Conservation (phyloP, 345 rosid species). For the Ricinus communis region DNA sequence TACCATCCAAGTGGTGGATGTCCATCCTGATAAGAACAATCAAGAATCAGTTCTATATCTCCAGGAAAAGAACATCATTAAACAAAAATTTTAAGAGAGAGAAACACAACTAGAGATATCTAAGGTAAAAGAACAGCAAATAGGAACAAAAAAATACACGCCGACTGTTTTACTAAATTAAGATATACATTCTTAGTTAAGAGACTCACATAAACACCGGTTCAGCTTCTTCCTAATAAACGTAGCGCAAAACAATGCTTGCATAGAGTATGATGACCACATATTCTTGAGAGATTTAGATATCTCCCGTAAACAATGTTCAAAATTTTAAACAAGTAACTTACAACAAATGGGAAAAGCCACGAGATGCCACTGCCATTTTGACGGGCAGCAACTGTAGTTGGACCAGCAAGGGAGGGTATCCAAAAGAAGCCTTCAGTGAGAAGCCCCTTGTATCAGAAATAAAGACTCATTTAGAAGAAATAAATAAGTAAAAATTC, state of each 20-base stretch:
- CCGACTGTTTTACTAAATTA: not conserved
- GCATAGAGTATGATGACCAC: not conserved
- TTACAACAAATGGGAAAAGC: slow-evolving; percentile 90
- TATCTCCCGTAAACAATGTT: not conserved
- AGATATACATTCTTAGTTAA: not conserved
- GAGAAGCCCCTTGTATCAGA: slow-evolving; percentile 71
- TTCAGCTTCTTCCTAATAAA: not conserved
- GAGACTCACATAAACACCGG: not conserved
- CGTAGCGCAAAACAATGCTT: not conserved
- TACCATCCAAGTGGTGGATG: slow-evolving; percentile 98
- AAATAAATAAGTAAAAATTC: not conserved
- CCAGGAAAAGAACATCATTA: not conserved
- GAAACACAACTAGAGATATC: not conserved
- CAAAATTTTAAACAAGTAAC: slow-evolving; percentile 23
- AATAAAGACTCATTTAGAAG: slow-evolving; percentile 19
- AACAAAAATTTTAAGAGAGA: not conserved
- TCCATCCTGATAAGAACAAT: slow-evolving; percentile 59
- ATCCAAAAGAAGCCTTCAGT: slow-evolving; percentile 99
- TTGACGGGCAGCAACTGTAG: slow-evolving; percentile 81
- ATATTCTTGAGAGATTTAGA: not conserved
- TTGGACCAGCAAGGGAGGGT: slow-evolving; percentile 96
- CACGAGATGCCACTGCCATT: slow-evolving; percentile 86
- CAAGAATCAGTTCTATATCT: not conserved
- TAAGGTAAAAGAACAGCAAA: not conserved
- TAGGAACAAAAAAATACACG: not conserved